phyloP scores from a whole-genome alignment of 345 rosid genomes.

The Cochlearia excelsa region DNA sequence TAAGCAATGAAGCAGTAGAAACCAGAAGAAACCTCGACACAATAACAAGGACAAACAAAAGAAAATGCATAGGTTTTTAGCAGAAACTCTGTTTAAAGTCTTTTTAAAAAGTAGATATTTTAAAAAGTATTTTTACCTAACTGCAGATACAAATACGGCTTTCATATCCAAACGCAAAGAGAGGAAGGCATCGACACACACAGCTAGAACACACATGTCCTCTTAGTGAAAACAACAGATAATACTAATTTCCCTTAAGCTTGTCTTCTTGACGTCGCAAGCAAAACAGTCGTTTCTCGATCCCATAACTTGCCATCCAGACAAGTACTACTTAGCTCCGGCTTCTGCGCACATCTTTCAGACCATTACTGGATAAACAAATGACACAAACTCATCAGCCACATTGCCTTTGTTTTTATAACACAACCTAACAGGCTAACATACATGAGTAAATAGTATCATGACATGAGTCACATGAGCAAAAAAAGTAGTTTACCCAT shows the following conservation, averaged over 20 bases:
- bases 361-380: conserved; percentile 60
- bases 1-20: conserved; percentile 75
- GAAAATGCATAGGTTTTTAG: conserved; percentile 13
- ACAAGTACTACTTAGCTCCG: conserved; percentile 55
- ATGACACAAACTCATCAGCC: conserved; percentile 2
- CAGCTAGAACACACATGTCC: conserved; percentile 53
- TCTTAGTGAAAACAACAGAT: conserved; percentile 52
- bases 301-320: conserved; percentile 28
- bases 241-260: conserved; percentile 48
- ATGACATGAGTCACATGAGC: background rate
- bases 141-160: conserved; percentile 37
- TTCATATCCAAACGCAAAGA: conserved; percentile 40
- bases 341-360: conserved; percentile 79
- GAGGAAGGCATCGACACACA: conserved; percentile 56
- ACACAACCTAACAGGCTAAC: background rate
- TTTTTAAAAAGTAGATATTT: conserved; percentile 28
- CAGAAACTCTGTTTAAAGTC: conserved; percentile 4
- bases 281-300: conserved; percentile 36
- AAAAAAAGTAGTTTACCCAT: conserved; percentile 55
- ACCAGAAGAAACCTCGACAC: conserved; percentile 92
- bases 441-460: too few species aligned
- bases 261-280: conserved; percentile 13
- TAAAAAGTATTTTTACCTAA: conserved; percentile 33
- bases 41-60: conserved; percentile 36
- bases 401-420: background rate